These are phyloP conservation scores for Tothia fuscella DNA, from an alignment of 2,329 filamentous ascomycete genomes.

Conservation along the genomic window DNA sequence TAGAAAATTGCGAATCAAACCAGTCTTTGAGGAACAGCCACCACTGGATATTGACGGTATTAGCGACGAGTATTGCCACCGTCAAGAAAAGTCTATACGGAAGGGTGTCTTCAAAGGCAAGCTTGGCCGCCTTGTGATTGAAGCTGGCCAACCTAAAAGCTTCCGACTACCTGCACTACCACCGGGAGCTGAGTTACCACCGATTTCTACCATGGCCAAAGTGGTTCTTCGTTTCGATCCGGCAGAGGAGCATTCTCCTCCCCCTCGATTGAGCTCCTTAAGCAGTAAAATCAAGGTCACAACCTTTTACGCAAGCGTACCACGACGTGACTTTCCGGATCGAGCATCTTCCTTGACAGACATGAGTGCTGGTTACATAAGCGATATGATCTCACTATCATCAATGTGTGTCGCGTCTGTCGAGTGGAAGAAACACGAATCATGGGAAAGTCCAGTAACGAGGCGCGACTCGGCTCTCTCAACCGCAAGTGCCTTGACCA, in stretches of 20 bases:
- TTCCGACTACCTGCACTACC: constrained; percentile 34
- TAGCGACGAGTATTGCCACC: constrained; percentile 35
- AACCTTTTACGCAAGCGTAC: constrained; percentile 43
- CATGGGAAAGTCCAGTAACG: constrained; percentile 16
- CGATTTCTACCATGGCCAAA: constrained; percentile 42
- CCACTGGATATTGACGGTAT: constrained; percentile 35
- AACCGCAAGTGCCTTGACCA: constrained; percentile 15
- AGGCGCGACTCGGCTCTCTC: constrained; percentile 16
- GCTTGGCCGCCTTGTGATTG: constrained; percentile 44
- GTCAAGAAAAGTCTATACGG: constrained; percentile 47
- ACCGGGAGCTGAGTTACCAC: constrained; percentile 25
- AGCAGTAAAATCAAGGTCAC: constrained; percentile 43
- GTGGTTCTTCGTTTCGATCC: constrained; percentile 52
- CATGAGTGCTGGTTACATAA: constrained; percentile 39
- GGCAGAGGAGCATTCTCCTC: constrained; percentile 32
- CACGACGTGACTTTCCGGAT: constrained; percentile 39
- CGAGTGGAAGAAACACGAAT: constrained; percentile 40
- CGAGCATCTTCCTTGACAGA: constrained; percentile 31
- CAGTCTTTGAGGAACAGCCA: constrained; percentile 46
- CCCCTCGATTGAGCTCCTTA: constrained; percentile 42
- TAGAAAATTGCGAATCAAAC: constrained; percentile 48
- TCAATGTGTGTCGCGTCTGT: constrained; percentile 45
- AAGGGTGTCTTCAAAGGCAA: constrained; percentile 49
- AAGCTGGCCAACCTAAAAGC: constrained; percentile 45
- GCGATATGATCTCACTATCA: constrained; percentile 40